Base-by-base conservation (phyloP, 2,329 filamentous ascomycete species). In the Talaromyces atroroseus region DNA sequence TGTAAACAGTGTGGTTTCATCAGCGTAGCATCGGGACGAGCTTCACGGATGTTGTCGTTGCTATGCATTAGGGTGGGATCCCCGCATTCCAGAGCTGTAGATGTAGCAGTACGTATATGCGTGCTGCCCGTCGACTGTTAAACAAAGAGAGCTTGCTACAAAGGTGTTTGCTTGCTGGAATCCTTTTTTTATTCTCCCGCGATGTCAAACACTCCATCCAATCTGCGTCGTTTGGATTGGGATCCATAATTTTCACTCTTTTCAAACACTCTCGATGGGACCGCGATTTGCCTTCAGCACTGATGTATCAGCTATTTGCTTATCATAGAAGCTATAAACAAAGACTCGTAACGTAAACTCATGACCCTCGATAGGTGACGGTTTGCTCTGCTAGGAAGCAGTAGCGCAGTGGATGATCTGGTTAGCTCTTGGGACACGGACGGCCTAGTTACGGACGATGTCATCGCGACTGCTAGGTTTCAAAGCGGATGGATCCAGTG, bases 11-110 rank as follows among this genome's bases (percentile, higher is more conserved):
- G 32, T n/a, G 8, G 26, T 38, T 40, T 20, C 46, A 52, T 52
- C 42, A 51, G 34, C 14, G 52, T 58, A 40, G 56, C 42, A 58
- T 55, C 36, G 54, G 29, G 38, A 34, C 56, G 26, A 49, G 56
- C 56, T 51, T 52, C n/a, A 44, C 16, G 5, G 11, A 16, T 32
- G 34, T 54, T 18, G 38, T 49, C 52, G 56, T 58, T 58, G 56
- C 56, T 58, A 55, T 55, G 56, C 56, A 58, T 50, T 49, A 47
- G 52, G 56, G 56, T 58, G 44, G 49, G 56, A 58, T 55, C 56
- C 52, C 52, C 56, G 48, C 56, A 58, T 58, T 58, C 56, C 56
- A 58, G 34, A n/a, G 46, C 48, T 52, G 56, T 49, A 44, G 47
- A n/a, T 52, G 38, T 55, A 29, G 32, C 32, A 36, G 32, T 36